Percentiles rank a stretch among this genome's conserved stretches.
Conservation (phyloP, 2,329 filamentous ascomycete genomes). For the Aureobasidium sp. region DNA sequence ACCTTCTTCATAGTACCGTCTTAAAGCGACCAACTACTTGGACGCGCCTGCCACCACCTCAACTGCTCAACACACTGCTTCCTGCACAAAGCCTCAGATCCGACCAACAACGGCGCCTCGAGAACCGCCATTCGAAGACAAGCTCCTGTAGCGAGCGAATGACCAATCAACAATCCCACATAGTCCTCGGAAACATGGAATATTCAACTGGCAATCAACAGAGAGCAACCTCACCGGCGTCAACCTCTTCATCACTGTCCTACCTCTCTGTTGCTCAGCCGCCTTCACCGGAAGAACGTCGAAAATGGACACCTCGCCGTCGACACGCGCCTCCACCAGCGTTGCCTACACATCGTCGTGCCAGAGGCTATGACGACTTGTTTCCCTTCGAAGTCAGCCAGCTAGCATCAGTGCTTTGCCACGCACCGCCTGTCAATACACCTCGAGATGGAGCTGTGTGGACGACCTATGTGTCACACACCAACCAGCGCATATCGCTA, state of each 20-base stretch:
- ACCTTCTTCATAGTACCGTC: background rate
- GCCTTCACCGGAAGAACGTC: background rate
- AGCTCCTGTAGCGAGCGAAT: background rate
- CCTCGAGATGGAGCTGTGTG: background rate
- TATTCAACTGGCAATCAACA: background rate
- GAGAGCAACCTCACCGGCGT: background rate
- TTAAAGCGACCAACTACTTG: background rate
- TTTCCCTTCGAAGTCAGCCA: conserved; percentile 10
- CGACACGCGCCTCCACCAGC: conserved; percentile 3
- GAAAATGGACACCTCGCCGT: background rate
- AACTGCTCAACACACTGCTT: background rate
- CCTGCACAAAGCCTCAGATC: background rate
- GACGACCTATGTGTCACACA: background rate
- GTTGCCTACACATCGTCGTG: background rate
- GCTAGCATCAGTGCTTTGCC: background rate
- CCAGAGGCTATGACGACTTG: background rate
- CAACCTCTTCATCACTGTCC: background rate
- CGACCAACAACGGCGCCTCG: background rate
- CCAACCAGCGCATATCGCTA: background rate
- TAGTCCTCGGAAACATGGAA: background rate
- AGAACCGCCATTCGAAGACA: background rate
- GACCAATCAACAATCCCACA: background rate
- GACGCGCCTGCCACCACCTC: background rate
- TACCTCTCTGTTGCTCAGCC: background rate
- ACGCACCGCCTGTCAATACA: background rate